Evolutionary conservation across 345 rosid species (phyloP).

Genomic region (Gossypium ekmanianum): DNA sequence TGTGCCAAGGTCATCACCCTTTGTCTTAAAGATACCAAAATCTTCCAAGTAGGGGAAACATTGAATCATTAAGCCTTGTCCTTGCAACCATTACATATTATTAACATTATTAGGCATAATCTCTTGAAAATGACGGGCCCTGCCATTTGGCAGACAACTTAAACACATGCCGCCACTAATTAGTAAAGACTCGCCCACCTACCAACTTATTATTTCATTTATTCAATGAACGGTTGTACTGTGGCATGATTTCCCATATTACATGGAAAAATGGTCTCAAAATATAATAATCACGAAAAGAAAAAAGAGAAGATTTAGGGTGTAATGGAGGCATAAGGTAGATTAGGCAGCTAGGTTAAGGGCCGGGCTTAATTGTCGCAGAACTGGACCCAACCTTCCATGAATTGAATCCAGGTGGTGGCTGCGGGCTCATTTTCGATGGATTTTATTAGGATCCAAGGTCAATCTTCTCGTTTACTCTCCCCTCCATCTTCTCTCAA

Average conservation of each 20-base stretch:
- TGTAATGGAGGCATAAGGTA: too few species aligned
- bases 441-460: background rate
- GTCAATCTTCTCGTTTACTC: background rate
- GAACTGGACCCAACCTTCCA: background rate
- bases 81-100: background rate
- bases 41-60: background rate
- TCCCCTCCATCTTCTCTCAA: background rate
- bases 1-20: background rate
- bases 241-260: background rate
- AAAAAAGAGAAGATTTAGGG: too few species aligned
- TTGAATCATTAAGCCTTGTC: slow-evolving; percentile 20
- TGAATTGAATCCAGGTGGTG: background rate
- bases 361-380: background rate
- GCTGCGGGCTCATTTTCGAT: background rate
- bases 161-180: background rate
- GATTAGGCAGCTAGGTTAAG: background rate
- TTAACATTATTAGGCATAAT: background rate
- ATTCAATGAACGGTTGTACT: background rate
- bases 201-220: background rate
- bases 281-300: background rate
- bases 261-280: background rate
- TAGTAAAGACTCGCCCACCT: background rate
- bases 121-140: background rate
- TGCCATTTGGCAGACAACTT: background rate
- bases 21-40: background rate